phyloP scores from a whole-genome alignment of 371 early-diverging fungal species.

The Saksenaea vasiformis region DNA sequence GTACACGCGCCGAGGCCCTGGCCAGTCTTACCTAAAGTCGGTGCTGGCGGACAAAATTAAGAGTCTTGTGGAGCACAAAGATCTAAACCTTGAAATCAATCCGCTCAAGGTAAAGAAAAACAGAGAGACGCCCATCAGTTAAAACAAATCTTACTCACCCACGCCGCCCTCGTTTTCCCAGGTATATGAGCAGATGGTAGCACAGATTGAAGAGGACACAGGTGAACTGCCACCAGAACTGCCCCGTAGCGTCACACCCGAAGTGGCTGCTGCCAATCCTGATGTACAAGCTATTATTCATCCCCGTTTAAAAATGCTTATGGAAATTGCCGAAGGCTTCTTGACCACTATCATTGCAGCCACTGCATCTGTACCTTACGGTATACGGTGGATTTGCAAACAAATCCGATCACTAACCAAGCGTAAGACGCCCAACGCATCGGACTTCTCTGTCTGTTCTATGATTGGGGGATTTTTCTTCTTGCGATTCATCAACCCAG shows the following conservation, averaged over 20 bases:
- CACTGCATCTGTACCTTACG: constrained; percentile 87
- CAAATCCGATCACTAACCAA: constrained; percentile 93
- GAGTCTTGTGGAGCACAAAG: constrained; percentile 75
- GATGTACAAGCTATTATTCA: constrained; percentile 83
- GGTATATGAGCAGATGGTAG: constrained; percentile 88
- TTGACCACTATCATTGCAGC: constrained; percentile 82
- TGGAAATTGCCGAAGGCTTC: constrained; percentile 84
- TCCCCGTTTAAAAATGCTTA: constrained; percentile 82
- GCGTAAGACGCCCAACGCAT: constrained; percentile 87
- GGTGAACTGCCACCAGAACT: constrained; percentile 57
- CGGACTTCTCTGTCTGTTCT: constrained; percentile 87
- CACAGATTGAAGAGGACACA: constrained; percentile 67
- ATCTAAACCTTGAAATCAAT: constrained; percentile 86
- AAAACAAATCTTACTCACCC: neutral
- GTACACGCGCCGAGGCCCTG: constrained; percentile 94
- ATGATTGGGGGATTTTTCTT: constrained; percentile 97
- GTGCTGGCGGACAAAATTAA: constrained; percentile 84
- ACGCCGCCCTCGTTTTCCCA: constrained; percentile 9
- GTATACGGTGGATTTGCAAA: constrained; percentile 98
- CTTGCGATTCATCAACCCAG: constrained; percentile 95
- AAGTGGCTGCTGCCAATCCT: constrained; percentile 74
- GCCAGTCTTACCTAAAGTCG: constrained; percentile 89
- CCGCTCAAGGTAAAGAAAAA: constrained; percentile 64
- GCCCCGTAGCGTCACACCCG: constrained; percentile 76
- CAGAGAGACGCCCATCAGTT: constrained; percentile 59